phyloP scores from a whole-genome alignment of 257 asterid genomes.

The Solanum ossicruentum region DNA sequence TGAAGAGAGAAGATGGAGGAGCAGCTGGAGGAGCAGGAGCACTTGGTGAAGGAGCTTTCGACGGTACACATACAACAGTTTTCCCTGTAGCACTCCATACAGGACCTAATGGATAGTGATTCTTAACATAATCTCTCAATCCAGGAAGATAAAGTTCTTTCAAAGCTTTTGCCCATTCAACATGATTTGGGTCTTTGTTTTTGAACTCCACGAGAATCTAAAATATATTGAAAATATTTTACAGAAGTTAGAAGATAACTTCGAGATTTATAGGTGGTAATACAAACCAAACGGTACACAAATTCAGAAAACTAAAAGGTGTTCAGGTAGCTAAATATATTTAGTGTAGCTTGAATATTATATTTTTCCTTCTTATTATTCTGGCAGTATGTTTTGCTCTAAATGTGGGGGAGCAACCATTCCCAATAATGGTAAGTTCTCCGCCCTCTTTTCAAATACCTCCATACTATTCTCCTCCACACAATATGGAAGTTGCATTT shows the following conservation, averaged over 20 bases:
- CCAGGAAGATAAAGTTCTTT: slow-evolving; percentile 92
- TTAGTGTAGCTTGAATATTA: background rate
- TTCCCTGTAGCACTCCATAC: slow-evolving; percentile 85
- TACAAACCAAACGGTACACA: background rate
- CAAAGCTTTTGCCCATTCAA: slow-evolving; percentile 94
- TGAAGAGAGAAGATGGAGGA: slow-evolving; percentile 78
- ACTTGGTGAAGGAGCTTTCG: slow-evolving; percentile 39
- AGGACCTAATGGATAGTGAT: slow-evolving; percentile 86
- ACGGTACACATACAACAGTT: slow-evolving; percentile 35
- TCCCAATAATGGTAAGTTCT: background rate
- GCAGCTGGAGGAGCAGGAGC: slow-evolving; percentile 88
- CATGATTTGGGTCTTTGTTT: slow-evolving; percentile 82
- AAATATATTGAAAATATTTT: background rate
- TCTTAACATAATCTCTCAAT: slow-evolving; percentile 85
- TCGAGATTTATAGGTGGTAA: background rate
- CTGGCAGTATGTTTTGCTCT: background rate
- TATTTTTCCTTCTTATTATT: background rate
- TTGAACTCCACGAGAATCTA: slow-evolving; percentile 88
- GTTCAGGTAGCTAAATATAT: background rate
- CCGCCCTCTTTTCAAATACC: background rate
- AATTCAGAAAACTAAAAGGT: background rate
- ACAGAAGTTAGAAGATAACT: background rate
- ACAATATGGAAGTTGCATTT: background rate
- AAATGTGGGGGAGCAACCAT: background rate
- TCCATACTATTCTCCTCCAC: background rate